Conservation (phyloP, 345 rosid genomes). For the Eutrema japonicum region DNA sequence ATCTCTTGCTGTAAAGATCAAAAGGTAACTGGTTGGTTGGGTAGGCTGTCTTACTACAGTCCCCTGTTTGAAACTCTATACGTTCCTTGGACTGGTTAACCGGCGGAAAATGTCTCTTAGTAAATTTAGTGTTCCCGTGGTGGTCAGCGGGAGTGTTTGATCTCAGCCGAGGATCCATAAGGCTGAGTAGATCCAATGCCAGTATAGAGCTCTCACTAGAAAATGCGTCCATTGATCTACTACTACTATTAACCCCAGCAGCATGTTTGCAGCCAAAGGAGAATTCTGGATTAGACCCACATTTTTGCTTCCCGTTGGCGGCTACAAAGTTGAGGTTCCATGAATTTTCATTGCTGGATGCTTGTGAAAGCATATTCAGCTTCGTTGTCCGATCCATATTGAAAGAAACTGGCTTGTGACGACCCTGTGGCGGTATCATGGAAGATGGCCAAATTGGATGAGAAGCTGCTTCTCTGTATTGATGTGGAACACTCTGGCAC, state of each 20-base stretch:
- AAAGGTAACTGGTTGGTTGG: conserved; percentile 44
- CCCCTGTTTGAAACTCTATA: conserved; percentile 49
- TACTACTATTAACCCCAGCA: conserved; percentile 33
- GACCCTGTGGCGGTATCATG: conserved; percentile 49
- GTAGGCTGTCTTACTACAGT: conserved; percentile 46
- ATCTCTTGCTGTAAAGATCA: conserved; percentile 49
- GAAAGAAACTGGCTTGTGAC: conserved; percentile 46
- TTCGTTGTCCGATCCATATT: conserved; percentile 48
- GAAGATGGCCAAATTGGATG: conserved; percentile 53
- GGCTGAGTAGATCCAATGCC: conserved; percentile 91
- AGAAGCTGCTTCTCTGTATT: conserved; percentile 55
- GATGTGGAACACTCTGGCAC: conserved; percentile 55
- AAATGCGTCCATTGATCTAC: conserved; percentile 56
- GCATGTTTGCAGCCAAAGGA: conserved; percentile 60
- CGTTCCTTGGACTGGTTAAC: conserved; percentile 55
- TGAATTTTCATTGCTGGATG: conserved; percentile 44
- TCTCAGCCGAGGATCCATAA: conserved; percentile 72
- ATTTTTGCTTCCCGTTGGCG: conserved; percentile 51
- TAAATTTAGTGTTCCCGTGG: conserved; percentile 52
- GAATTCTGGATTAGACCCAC: conserved; percentile 53
- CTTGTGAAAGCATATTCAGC: conserved; percentile 42
- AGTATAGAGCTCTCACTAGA: conserved; percentile 75
- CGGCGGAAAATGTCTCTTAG: conserved; percentile 52
- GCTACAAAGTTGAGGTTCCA: conserved; percentile 49
- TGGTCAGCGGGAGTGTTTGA: conserved; percentile 56